Percentiles rank a stretch among this genome's conserved stretches.
phyloP scores from a whole-genome alignment of 2,329 filamentous ascomycete species.

The Blastomyces emzantsi region DNA sequence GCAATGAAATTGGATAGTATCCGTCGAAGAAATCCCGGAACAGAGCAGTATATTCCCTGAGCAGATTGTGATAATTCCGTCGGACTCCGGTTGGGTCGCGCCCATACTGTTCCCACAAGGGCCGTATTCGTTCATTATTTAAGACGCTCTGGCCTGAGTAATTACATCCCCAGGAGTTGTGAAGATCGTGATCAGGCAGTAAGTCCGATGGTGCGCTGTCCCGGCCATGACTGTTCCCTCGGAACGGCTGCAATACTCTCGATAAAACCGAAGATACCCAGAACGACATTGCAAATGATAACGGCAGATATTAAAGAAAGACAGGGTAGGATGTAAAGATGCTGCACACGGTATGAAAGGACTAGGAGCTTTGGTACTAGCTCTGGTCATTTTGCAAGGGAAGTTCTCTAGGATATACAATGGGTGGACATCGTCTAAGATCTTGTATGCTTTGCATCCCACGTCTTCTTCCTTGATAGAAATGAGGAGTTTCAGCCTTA shows the following conservation, averaged over 20 bases:
- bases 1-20: constrained; percentile 5
- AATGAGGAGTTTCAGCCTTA: neutral
- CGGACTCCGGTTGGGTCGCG: neutral
- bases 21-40: constrained; percentile 2
- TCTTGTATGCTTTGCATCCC: neutral
- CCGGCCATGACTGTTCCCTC: neutral
- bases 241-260: neutral
- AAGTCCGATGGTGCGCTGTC: neutral
- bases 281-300: neutral
- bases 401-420: neutral
- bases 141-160: neutral
- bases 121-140: neutral
- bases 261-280: neutral
- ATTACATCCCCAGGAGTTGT: constrained; percentile 3
- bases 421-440: neutral
- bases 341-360: neutral
- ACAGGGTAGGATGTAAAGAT: neutral
- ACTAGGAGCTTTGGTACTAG: neutral
- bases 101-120: constrained; percentile 1
- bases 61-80: constrained; percentile 1
- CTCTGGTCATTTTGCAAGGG: neutral
- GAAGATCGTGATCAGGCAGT: constrained; percentile 2
- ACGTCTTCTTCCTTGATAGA: neutral
- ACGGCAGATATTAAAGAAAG: neutral
- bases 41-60: constrained; percentile 2